Evolutionary conservation across 2,329 filamentous ascomycete species (phyloP).

Genomic region (Colletotrichum navitas): DNA sequence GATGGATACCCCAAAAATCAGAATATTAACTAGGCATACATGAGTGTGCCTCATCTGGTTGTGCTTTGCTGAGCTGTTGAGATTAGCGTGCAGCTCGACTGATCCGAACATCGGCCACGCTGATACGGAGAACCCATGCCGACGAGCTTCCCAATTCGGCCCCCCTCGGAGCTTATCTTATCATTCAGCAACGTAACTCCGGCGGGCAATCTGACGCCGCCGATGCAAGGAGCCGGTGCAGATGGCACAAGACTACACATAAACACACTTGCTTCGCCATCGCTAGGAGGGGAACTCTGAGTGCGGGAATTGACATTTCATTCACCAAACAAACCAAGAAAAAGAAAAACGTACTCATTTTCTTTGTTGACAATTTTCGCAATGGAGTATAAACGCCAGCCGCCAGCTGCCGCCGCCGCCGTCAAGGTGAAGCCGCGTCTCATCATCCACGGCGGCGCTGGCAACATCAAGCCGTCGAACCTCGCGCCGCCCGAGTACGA

Average conservation of each 20-base stretch:
- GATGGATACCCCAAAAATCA: slow-evolving; percentile 35
- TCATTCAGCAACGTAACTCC: slow-evolving; percentile 7
- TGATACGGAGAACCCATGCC: slow-evolving; percentile 21
- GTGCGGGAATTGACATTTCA: not conserved
- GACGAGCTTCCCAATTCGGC: slow-evolving; percentile 37
- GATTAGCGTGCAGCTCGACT: not conserved
- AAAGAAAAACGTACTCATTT: too few relatives aligned
- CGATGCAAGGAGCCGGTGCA: not conserved
- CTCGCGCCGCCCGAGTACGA: slow-evolving; percentile 70
- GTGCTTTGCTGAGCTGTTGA: not conserved
- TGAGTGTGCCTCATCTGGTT: not conserved
- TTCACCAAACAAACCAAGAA: not conserved
- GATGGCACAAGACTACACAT: not conserved
- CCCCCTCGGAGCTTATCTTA: slow-evolving; percentile 29
- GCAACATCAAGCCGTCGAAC: slow-evolving; percentile 72
- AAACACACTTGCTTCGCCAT: not conserved
- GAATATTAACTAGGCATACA: not conserved
- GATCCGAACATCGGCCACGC: slow-evolving; percentile 38
- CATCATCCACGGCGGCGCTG: slow-evolving; percentile 81
- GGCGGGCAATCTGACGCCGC: not conserved
- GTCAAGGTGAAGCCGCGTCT: slow-evolving; percentile 64
- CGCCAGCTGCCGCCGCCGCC: slow-evolving; percentile 17
- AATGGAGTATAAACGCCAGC: slow-evolving; percentile 58
- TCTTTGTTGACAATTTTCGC: not conserved
- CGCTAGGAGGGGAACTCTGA: not conserved